Conservation (phyloP, 208 protist species). For the Trypanosomatidae sp. region DNA sequence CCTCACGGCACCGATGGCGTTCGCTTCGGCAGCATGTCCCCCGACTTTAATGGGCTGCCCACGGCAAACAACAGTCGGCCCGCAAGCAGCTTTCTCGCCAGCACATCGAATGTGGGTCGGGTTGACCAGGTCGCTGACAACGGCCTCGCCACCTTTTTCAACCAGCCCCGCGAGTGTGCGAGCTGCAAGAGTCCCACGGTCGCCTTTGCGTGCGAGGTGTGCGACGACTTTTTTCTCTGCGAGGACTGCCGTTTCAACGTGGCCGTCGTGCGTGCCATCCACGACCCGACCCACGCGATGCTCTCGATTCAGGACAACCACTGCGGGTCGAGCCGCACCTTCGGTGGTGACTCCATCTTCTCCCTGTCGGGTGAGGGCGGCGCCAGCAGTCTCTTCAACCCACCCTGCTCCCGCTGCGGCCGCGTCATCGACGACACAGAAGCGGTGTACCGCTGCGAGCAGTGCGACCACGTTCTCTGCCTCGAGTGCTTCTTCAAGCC, state of each 20-base stretch:
- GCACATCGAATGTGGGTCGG: too few relatives aligned
- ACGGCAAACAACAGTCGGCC: too few relatives aligned
- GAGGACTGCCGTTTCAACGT: constrained; percentile 50
- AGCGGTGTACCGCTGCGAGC: constrained; percentile 62
- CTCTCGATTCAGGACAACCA: constrained; percentile 48
- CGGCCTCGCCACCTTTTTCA: constrained; percentile 45
- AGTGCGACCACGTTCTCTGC: constrained; percentile 74
- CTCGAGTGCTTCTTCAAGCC: constrained; percentile 38
- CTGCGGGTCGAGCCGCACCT: constrained; percentile 45
- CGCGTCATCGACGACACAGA: constrained; percentile 70
- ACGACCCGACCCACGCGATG: constrained; percentile 50
- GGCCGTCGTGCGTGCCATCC: constrained; percentile 13
- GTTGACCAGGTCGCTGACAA: too few relatives aligned
- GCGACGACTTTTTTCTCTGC: constrained; percentile 53
- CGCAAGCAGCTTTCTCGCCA: too few relatives aligned
- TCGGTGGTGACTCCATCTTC: constrained; percentile 40
- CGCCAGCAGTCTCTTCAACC: constrained; percentile 69
- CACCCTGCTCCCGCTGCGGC: constrained; percentile 57
- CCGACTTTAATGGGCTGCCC: too few relatives aligned
- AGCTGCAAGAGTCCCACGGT: constrained; percentile 40
- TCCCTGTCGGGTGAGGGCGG: constrained; percentile 34
- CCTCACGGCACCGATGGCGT: too few relatives aligned
- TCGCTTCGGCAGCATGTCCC: too few relatives aligned
- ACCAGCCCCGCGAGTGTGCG: constrained; percentile 46
- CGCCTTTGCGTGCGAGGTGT: constrained; percentile 47